phyloP scores from a whole-genome alignment of 169 alveolate species.

The Plasmodium adleri region DNA sequence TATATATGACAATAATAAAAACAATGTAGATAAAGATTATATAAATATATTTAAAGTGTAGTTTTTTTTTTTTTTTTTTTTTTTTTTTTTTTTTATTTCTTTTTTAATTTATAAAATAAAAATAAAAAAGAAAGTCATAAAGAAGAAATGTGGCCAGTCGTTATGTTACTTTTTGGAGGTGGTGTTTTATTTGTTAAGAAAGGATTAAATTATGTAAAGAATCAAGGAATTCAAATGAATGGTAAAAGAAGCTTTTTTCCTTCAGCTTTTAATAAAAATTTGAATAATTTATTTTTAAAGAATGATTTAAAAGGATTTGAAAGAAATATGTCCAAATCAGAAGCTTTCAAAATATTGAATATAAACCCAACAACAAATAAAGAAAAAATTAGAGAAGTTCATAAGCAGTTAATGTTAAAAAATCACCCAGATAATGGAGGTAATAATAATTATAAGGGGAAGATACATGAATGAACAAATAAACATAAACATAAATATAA shows the following conservation, averaged over 20 bases:
- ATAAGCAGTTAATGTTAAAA: conserved; percentile 90
- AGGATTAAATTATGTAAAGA: conserved; percentile 57
- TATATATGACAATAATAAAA: too few relatives aligned
- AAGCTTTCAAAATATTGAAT: conserved; percentile 84
- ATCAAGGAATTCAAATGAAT: conserved; percentile 20
- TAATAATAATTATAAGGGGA: background rate
- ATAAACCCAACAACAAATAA: conserved; percentile 85
- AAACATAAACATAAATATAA: too few relatives aligned
- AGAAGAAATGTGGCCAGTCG: conserved; percentile 65
- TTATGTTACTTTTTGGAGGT: conserved; percentile 57
- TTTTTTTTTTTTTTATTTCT: background rate
- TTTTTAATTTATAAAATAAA: background rate
- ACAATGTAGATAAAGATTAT: background rate
- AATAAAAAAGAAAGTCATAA: conserved; percentile 4
- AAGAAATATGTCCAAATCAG: conserved; percentile 82
- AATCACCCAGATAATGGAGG: conserved; percentile 94
- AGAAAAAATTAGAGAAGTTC: conserved; percentile 87
- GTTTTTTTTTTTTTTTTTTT: too few relatives aligned
- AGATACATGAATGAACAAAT: too few relatives aligned
- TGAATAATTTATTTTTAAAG: conserved; percentile 46
- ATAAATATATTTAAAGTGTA: background rate
- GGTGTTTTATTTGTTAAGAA: conserved; percentile 51
- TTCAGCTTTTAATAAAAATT: conserved; percentile 35
- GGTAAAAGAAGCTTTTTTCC: conserved; percentile 21
- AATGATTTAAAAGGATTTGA: conserved; percentile 82